phyloP scores from a whole-genome alignment of 768 basidiomycete species.

The Leccinum rimulosum region DNA sequence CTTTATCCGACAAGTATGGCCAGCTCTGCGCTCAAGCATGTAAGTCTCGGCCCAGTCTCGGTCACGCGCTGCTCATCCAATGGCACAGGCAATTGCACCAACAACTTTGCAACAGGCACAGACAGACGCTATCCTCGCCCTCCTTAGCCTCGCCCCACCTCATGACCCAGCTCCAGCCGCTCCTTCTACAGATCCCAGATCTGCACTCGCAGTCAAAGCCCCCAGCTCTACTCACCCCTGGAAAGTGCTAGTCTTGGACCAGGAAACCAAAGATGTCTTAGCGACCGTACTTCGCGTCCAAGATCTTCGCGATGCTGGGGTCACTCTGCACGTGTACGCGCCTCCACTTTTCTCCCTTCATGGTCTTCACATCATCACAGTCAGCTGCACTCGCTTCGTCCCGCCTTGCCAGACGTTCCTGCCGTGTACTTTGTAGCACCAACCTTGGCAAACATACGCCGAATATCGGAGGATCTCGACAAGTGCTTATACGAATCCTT shows the following conservation, averaged over 20 bases:
- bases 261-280: slow-evolving; percentile 92
- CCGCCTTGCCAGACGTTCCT: slow-evolving; percentile 91
- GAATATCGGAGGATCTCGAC: slow-evolving; percentile 92
- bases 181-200: slow-evolving; percentile 18
- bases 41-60: slow-evolving; percentile 19
- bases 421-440: slow-evolving; percentile 97
- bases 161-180: slow-evolving; percentile 36
- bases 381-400: slow-evolving; percentile 86
- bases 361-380: slow-evolving; percentile 39
- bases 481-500: slow-evolving; percentile 89
- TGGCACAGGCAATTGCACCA: slow-evolving; percentile 38
- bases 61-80: slow-evolving; percentile 27
- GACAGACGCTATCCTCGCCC: slow-evolving; percentile 75
- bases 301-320: slow-evolving; percentile 93
- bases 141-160: slow-evolving; percentile 75
- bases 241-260: slow-evolving; percentile 95
- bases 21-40: slow-evolving; percentile 45
- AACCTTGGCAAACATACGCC: slow-evolving; percentile 76
- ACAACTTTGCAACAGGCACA: slow-evolving; percentile 85
- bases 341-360: slow-evolving; percentile 1
- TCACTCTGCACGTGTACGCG: slow-evolving; percentile 95
- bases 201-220: slow-evolving; percentile 45
- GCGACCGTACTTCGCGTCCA: slow-evolving; percentile 95
- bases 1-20: slow-evolving; percentile 35
- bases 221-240: slow-evolving; percentile 67